Percentiles rank a stretch among this genome's conserved stretches.
These are phyloP conservation scores for Entoloma clypeatum DNA, from an alignment of 1,284 basidiomycete genomes.

Conservation along the genomic window DNA sequence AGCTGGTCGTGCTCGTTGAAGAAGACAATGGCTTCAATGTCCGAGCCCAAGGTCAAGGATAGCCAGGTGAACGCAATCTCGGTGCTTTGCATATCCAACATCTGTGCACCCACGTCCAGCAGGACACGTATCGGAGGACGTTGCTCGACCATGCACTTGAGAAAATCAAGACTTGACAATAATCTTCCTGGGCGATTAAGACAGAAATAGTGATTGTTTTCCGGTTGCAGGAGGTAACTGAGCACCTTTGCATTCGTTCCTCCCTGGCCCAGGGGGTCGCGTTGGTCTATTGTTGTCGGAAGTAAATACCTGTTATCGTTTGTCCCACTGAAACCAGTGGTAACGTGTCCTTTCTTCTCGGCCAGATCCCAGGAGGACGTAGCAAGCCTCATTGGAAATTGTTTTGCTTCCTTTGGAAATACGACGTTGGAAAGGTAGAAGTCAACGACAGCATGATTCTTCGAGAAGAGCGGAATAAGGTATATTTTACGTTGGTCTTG, in stretches of 20 bases:
- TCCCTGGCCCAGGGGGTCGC: slow-evolving; percentile 38
- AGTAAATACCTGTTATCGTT: slow-evolving; percentile 50
- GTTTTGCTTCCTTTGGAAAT: slow-evolving; percentile 47
- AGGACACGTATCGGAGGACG: slow-evolving; percentile 39
- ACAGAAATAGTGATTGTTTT: slow-evolving; percentile 41
- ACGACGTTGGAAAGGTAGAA: slow-evolving; percentile 48
- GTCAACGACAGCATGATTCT: slow-evolving; percentile 40
- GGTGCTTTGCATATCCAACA: slow-evolving; percentile 46
- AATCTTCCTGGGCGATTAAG: slow-evolving; percentile 21
- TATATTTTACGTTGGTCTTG: slow-evolving; percentile 28
- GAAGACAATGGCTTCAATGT: slow-evolving; percentile 42
- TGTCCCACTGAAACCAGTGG: slow-evolving; percentile 56
- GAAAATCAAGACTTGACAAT: slow-evolving; percentile 29
- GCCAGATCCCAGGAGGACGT: slow-evolving; percentile 55
- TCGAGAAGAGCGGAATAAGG: slow-evolving; percentile 34
- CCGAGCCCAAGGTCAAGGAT: slow-evolving; percentile 19
- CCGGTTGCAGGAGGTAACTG: slow-evolving; percentile 37
- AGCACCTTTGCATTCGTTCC: slow-evolving; percentile 52
- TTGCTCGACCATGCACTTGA: slow-evolving; percentile 32
- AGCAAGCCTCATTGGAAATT: slow-evolving; percentile 44
- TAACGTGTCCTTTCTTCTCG: slow-evolving; percentile 30
- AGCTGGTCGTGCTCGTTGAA: slow-evolving; percentile 45
- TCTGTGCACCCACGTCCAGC: slow-evolving; percentile 57
- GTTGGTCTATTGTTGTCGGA: slow-evolving; percentile 43
- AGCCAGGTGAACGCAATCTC: slow-evolving; percentile 43